Base-by-base conservation (phyloP, 441 rosid genomes). In the Syzygium syzygioides region DNA sequence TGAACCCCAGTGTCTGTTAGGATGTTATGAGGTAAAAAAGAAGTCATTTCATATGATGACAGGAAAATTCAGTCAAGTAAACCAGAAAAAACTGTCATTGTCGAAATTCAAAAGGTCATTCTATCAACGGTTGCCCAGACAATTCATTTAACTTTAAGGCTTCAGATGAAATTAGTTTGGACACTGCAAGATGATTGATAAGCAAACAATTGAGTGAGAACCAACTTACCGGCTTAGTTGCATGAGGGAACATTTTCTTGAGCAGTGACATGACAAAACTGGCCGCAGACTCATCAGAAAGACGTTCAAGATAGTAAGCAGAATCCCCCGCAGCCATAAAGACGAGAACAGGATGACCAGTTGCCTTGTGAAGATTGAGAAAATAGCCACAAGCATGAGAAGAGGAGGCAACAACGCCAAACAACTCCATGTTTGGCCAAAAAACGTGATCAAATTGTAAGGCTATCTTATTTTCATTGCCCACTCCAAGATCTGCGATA, bases 281-380 rank as follows among this genome's bases (percentile, higher is more conserved):
- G 41, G 93, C 94, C 11, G 96, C 94, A 87, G 94, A 91, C 30
- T 93, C 95, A 79, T 96, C 94, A 12, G 98, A 91, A 34, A 94
- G 94, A 92, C 95, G 92, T 92, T 97, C 98, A 1, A 97, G 93
- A 91, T 96, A 96, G 55, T 90, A 64, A 6, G 99, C 98, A 88
- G 95, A 93, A 88, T 95, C 94, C 50, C 99, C 98, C 19, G 99
- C 97, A 71, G 96, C 96, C 99, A 97, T 96, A 79, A 95, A 97
- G 88, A 97, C 96, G 37, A 97, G 99, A 57, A 97, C 96, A n/a
- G 96, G 98, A 90, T 96, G 93, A 48, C 98, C 98, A 9, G 97
- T 97, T 55, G 99, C 98, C 91, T 97, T 97, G 91, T 97, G 96
- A 88, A 96, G 97, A 92, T 96, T 97, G 87, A 97, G 96, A 89